Evolutionary conservation across 2,329 filamentous ascomycete genomes (phyloP).

Genomic region (Ophiocordyceps camponoti-floridani): DNA sequence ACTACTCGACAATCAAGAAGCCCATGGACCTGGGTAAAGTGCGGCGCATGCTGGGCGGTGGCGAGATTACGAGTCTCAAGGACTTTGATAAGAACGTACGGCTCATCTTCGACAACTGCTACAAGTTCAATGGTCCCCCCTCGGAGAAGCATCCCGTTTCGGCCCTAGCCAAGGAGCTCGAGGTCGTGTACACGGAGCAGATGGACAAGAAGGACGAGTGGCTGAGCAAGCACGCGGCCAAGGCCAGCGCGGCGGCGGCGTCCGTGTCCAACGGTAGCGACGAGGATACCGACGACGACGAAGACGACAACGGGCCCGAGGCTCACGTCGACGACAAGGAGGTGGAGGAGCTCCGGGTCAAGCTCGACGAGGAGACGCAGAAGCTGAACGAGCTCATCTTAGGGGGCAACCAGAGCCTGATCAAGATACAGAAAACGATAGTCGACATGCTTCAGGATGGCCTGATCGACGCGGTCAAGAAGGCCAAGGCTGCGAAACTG

Average conservation of each 20-base stretch:
- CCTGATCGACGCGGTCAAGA: conserved; percentile 53
- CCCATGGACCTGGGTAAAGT: conserved; percentile 92
- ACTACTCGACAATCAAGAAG: conserved; percentile 86
- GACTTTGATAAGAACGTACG: conserved; percentile 75
- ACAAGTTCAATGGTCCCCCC: conserved; percentile 59
- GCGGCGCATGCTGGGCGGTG: conserved; percentile 53
- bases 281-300: conserved; percentile 47
- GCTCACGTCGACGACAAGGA: conserved; percentile 22
- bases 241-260: conserved; percentile 29
- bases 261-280: conserved; percentile 43
- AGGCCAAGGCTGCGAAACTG: conserved; percentile 32
- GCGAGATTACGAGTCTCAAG: conserved; percentile 64
- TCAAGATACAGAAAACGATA: conserved; percentile 41
- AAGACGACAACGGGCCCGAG: conserved; percentile 34
- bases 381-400: conserved; percentile 38
- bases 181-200: conserved; percentile 56
- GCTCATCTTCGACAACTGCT: conserved; percentile 78
- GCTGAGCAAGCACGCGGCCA: conserved; percentile 59
- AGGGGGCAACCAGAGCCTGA: conserved; percentile 31
- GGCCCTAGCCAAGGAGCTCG: conserved; percentile 50
- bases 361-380: conserved; percentile 35
- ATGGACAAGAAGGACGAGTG: conserved; percentile 69
- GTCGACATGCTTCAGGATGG: conserved; percentile 50
- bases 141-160: conserved; percentile 51
- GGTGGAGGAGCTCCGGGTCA: conserved; percentile 32